These are phyloP conservation scores for Penicillium fuscoglaucum DNA, from an alignment of 2,329 filamentous ascomycete genomes.

Conservation along the genomic window DNA sequence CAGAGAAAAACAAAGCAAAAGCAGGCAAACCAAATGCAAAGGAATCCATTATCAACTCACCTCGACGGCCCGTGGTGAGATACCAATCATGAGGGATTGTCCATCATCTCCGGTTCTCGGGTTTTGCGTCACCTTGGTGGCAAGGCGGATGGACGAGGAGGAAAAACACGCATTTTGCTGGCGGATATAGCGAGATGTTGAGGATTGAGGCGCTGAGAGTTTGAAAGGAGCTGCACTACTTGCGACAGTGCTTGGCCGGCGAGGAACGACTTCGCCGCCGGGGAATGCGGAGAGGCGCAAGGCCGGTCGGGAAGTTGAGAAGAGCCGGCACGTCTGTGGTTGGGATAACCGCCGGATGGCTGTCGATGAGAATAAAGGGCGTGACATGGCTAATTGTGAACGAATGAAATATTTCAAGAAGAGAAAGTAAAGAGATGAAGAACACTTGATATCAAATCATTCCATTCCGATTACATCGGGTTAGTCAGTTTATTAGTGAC, in stretches of 20 bases:
- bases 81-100: conserved; percentile 77
- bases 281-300: conserved; percentile 34
- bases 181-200: conserved; percentile 6
- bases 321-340: conserved; percentile 17
- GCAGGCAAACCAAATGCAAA: neutral
- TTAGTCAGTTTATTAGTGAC: conserved; percentile 34
- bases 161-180: conserved; percentile 37
- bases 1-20: neutral
- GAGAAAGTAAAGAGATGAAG: conserved; percentile 1
- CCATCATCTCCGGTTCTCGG: conserved; percentile 79
- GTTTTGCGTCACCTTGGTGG: conserved; percentile 58
- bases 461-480: conserved; percentile 22
- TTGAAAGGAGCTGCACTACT: neutral
- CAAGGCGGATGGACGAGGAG: conserved; percentile 33
- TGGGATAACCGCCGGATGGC: conserved; percentile 29
- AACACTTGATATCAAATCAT: conserved; percentile 28
- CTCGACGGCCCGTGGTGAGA: conserved; percentile 78
- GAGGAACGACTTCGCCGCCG: conserved; percentile 24
- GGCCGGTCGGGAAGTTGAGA: conserved; percentile 27
- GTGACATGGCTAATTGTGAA: conserved; percentile 31
- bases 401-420: neutral
- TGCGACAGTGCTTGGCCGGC: conserved; percentile 16
- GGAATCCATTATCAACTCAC: conserved; percentile 49
- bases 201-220: neutral
- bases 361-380: conserved; percentile 26